Base-by-base conservation (phyloP, 805 yeast species). In the Starmera quercuum region DNA sequence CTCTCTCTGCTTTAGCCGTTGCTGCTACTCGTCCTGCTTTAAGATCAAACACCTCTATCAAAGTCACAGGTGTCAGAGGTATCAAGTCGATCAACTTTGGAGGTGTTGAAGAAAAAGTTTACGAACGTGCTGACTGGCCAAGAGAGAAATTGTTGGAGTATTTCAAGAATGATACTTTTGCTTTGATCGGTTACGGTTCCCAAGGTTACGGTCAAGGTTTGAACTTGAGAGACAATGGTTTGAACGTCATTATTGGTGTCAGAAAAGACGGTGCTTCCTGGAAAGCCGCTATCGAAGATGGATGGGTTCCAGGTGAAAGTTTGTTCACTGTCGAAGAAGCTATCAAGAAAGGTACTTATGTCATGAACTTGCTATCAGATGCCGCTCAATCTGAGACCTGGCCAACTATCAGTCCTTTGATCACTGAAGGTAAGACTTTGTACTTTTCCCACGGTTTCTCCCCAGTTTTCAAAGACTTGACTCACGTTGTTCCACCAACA, bases 181-280 rank as follows among this genome's bases (percentile, higher is more conserved):
- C 98, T 51, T 71, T 92, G 59, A 88, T 92, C 53, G 98, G 98
- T 69, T 92, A 92, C 80, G 98, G 98, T 63, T 90, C 98, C 50
- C 98, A 92, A 74, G 98, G 98, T 76, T 90, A 92, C 77, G 98
- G 98, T 64, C 98, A 92, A 75, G 97, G 97, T 70, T 79, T 92
- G 56, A 92, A 92, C 87, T 73, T 94, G 73, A 85, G 98, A 73
- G 98, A 92, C 77, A 90, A 92, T 59, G 98, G 98, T 68, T 68
- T 92, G 60, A 90, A 90, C 66, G 98, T 90, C 54, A 84, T 92
- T 63, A 74, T 92, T 53, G 98, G 98, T 79, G 98, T 92, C 57
- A 80, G 98, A 71, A 86, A 92, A 77, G 68, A 85, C 62, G 98
- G 98, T 75, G 92, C 96, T 49, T 92, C 97, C 39, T 92, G 98